Percentiles rank a stretch among this genome's conserved stretches.
phyloP scores from a whole-genome alignment of 2,329 filamentous ascomycete genomes.

The Arthrobotrys sinensis region DNA sequence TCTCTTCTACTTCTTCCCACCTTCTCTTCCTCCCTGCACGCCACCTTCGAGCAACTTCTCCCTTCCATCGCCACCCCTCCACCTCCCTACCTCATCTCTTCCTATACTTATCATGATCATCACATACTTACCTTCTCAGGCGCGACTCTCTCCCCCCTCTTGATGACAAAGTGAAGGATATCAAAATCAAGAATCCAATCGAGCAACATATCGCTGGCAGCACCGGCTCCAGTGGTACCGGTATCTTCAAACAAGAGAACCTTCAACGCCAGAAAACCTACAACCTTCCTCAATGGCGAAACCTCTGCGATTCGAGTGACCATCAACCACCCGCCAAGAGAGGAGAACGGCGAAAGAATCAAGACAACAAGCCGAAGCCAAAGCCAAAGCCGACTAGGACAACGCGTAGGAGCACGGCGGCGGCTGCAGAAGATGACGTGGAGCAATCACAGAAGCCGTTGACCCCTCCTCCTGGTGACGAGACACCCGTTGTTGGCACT shows the following conservation, averaged over 20 bases:
- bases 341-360: conserved; percentile 79
- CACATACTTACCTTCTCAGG: conserved; percentile 68
- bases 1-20: neutral
- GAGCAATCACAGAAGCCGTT: conserved; percentile 70
- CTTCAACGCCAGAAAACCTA: conserved; percentile 96
- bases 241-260: conserved; percentile 96
- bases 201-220: conserved; percentile 98
- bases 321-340: conserved; percentile 94
- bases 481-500: conserved; percentile 65
- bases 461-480: conserved; percentile 67
- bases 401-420: conserved; percentile 65
- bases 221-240: conserved; percentile 71
- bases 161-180: conserved; percentile 88
- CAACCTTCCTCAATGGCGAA: conserved; percentile 95
- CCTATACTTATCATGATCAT: conserved; percentile 44
- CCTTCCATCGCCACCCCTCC: conserved; percentile 6
- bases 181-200: conserved; percentile 95
- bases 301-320: conserved; percentile 92
- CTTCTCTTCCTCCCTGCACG: neutral
- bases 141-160: conserved; percentile 80
- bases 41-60: neutral
- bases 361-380: conserved; percentile 63
- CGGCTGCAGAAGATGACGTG: conserved; percentile 30
- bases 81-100: too few species aligned
- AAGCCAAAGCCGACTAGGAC: conserved; percentile 61